These are phyloP conservation scores for Penicillium mononematosum DNA, from an alignment of 495 filamentous ascomycete genomes.

Conservation along the genomic window DNA sequence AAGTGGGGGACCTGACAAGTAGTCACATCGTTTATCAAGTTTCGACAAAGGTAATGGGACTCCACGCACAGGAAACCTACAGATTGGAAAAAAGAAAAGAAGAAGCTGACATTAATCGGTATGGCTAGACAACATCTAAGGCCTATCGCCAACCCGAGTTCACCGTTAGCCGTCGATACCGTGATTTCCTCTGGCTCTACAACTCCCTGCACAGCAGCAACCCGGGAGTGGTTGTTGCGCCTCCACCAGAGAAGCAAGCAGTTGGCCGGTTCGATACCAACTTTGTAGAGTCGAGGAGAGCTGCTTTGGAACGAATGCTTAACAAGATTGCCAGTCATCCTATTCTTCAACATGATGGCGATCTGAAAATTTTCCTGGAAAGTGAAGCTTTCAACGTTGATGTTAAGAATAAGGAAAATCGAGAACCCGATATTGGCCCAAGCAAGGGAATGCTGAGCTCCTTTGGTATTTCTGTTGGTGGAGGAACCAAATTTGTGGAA, in stretches of 20 bases:
- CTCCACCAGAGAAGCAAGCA: slow-evolving; percentile 96
- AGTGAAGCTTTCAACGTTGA: slow-evolving; percentile 94
- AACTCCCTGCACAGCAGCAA: slow-evolving; percentile 90
- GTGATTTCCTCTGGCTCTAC: slow-evolving; percentile 97
- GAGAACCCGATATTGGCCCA: slow-evolving; percentile 80
- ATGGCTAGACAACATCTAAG: slow-evolving; percentile 83
- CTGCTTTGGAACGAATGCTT: slow-evolving; percentile 91
- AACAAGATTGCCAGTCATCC: slow-evolving; percentile 92
- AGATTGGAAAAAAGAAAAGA: neutral
- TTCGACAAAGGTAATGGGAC: slow-evolving; percentile 71
- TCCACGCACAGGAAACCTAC: slow-evolving; percentile 2
- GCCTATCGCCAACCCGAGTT: slow-evolving; percentile 91
- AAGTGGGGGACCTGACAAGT: slow-evolving; percentile 93
- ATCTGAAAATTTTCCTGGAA: slow-evolving; percentile 94
- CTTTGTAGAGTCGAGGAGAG: slow-evolving; percentile 88
- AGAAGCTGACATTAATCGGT: slow-evolving; percentile 18
- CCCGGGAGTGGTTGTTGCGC: slow-evolving; percentile 91
- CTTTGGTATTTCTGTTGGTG: slow-evolving; percentile 73
- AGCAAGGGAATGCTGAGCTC: slow-evolving; percentile 90
- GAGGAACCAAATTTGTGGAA: slow-evolving; percentile 85
- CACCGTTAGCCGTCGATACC: slow-evolving; percentile 85
- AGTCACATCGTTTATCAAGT: slow-evolving; percentile 98
- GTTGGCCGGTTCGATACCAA: slow-evolving; percentile 95
- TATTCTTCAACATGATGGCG: slow-evolving; percentile 86
- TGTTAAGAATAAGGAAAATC: slow-evolving; percentile 95